These are phyloP conservation scores for Aureobasidium sp. DNA, from an alignment of 2,329 filamentous ascomycete species.

Conservation along the genomic window DNA sequence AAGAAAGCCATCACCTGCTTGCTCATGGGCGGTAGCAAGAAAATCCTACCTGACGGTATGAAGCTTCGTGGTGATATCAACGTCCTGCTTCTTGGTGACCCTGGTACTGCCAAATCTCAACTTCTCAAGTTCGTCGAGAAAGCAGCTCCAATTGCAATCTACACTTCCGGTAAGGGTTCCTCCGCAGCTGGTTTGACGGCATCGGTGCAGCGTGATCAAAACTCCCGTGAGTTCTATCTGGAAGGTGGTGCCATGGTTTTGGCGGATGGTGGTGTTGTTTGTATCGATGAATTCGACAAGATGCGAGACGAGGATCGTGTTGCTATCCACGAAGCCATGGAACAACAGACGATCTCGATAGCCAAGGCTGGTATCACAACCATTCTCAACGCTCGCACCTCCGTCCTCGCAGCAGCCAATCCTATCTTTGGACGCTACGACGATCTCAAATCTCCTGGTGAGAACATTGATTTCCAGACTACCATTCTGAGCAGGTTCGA, in stretches of 20 bases:
- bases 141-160: conserved; percentile 92
- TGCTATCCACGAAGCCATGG: conserved; percentile 99
- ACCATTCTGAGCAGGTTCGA: conserved; percentile 97
- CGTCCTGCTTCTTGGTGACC: conserved; percentile 90
- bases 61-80: conserved; percentile 97
- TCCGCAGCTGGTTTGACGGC: conserved; percentile 96
- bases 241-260: conserved; percentile 98
- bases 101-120: conserved; percentile 96
- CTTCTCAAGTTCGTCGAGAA: conserved; percentile 96
- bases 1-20: conserved; percentile 96
- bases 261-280: conserved; percentile 92
- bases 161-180: conserved; percentile 96
- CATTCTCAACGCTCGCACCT: conserved; percentile 91
- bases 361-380: conserved; percentile 98
- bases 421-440: conserved; percentile 97
- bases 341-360: conserved; percentile 98
- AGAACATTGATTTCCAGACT: conserved; percentile 99
- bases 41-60: conserved; percentile 96
- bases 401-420: conserved; percentile 90
- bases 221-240: conserved; percentile 91
- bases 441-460: conserved; percentile 92
- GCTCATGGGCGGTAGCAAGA: conserved; percentile 90
- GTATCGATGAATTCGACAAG: conserved; percentile 99
- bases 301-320: conserved; percentile 98
- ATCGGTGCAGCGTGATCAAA: conserved; percentile 87